Evolutionary conservation across 257 asterid genomes (phyloP).

Genomic region (Solanum virginianum): DNA sequence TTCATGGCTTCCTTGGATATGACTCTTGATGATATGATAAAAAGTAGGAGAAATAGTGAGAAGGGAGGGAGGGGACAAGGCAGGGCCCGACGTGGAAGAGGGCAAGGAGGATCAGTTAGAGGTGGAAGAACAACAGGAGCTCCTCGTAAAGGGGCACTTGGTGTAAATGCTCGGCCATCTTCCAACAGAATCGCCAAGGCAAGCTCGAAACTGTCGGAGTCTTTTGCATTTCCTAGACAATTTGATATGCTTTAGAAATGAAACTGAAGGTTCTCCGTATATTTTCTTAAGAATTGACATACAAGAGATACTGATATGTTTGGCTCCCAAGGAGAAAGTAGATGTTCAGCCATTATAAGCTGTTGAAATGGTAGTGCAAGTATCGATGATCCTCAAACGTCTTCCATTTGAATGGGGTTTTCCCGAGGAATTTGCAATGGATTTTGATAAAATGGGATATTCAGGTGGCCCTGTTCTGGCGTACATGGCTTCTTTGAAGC

Average conservation of each 20-base stretch:
- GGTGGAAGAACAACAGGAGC: slow-evolving; percentile 77
- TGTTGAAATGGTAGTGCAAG: slow-evolving; percentile 16
- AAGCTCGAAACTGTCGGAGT: slow-evolving; percentile 69
- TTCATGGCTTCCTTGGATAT: slow-evolving; percentile 76
- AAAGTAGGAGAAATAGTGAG: slow-evolving; percentile 41
- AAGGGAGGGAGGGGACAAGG: slow-evolving; percentile 55
- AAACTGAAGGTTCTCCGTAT: slow-evolving; percentile 25
- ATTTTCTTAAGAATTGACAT: slow-evolving; percentile 27
- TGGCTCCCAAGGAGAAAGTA: slow-evolving; percentile 33
- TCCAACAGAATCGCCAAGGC: slow-evolving; percentile 85
- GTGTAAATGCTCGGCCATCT: slow-evolving; percentile 59
- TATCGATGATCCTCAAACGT: slow-evolving; percentile 27
- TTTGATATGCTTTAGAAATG: slow-evolving; percentile 33
- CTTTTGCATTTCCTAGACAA: slow-evolving; percentile 46
- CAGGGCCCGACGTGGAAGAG: slow-evolving; percentile 64
- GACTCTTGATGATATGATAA: slow-evolving; percentile 80
- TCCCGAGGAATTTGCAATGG: slow-evolving; percentile 21
- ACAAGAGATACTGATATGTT: slow-evolving; percentile 22
- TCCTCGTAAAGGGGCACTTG: slow-evolving; percentile 61
- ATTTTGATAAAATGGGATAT: slow-evolving; percentile 31
- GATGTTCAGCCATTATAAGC: slow-evolving; percentile 15
- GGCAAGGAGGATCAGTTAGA: slow-evolving; percentile 45
- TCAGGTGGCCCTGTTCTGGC: slow-evolving; percentile 1
- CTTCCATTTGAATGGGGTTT: slow-evolving; percentile 21
- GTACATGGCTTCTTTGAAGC: not conserved